These are phyloP conservation scores for Penicillium sclerotiorum DNA, from an alignment of 2,329 filamentous ascomycete species.

Conservation along the genomic window DNA sequence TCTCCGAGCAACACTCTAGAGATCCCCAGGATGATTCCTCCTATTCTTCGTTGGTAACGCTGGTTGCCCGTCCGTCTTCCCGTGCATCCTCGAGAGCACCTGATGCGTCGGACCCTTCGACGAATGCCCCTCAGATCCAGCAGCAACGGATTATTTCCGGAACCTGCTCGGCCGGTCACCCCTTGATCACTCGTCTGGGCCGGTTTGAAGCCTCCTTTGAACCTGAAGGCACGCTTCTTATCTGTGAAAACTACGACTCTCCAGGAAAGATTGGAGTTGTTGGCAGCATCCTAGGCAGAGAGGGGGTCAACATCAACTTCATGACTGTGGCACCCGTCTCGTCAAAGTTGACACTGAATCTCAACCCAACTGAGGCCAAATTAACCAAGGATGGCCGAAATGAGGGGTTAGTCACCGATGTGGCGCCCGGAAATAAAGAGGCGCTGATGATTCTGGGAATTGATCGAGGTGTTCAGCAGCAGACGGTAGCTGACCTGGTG, in stretches of 20 bases:
- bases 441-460: slow-evolving; percentile 82
- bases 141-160: slow-evolving; percentile 56
- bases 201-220: slow-evolving; percentile 74
- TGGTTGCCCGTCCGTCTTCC: slow-evolving; percentile 56
- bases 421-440: slow-evolving; percentile 53
- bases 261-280: slow-evolving; percentile 83
- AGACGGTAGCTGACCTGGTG: slow-evolving; percentile 55
- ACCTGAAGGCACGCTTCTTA: slow-evolving; percentile 73
- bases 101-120: slow-evolving; percentile 24
- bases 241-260: slow-evolving; percentile 78
- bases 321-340: slow-evolving; percentile 69
- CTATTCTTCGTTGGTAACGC: slow-evolving; percentile 71
- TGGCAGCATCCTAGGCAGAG: slow-evolving; percentile 68
- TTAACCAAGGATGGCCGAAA: slow-evolving; percentile 2
- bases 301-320: slow-evolving; percentile 76
- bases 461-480: slow-evolving; percentile 63
- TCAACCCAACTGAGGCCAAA: neutral
- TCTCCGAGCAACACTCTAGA: slow-evolving; percentile 71
- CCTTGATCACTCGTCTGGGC: slow-evolving; percentile 71
- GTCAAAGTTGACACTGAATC: slow-evolving; percentile 14
- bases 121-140: slow-evolving; percentile 15
- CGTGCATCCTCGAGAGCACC: slow-evolving; percentile 39
- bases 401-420: neutral
- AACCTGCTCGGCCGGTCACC: slow-evolving; percentile 39
- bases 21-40: slow-evolving; percentile 60